These are phyloP conservation scores for Closterium sp. DNA, from an alignment of 139 green algal species.

Conservation along the genomic window DNA sequence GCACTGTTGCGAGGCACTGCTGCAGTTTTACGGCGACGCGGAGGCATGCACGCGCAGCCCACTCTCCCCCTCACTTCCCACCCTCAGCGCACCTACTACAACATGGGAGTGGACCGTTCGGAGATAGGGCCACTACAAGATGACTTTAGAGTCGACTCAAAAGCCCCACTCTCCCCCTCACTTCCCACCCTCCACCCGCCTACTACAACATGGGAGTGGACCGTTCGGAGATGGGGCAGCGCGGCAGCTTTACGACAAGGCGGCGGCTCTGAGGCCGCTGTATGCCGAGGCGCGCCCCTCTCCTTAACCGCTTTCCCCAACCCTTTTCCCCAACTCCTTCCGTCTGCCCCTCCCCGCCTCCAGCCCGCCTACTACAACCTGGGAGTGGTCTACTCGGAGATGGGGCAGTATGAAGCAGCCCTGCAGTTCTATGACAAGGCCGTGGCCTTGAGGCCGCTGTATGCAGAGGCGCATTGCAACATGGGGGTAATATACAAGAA, in stretches of 20 bases:
- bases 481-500: conserved; percentile 77
- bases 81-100: too few species aligned
- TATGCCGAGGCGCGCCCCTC: too few species aligned
- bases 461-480: conserved; percentile 91
- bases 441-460: conserved; percentile 57
- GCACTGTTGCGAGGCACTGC: too few species aligned
- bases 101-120: too few species aligned
- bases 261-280: too few species aligned
- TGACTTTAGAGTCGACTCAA: too few species aligned
- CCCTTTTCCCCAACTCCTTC: neutral
- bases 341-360: neutral
- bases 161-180: neutral
- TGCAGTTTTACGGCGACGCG: too few species aligned
- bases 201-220: conserved; percentile 76
- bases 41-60: too few species aligned
- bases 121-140: too few species aligned
- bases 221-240: neutral
- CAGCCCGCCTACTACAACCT: neutral
- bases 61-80: too few species aligned
- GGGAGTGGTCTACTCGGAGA: neutral
- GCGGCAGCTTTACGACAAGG: too few species aligned
- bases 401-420: conserved; percentile 40
- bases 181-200: conserved; percentile 42
- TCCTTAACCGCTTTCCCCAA: too few species aligned
- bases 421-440: conserved; percentile 57